These are phyloP conservation scores for Aspergillus pseudoviridinutans DNA, from an alignment of 2,329 filamentous ascomycete genomes.

Conservation along the genomic window DNA sequence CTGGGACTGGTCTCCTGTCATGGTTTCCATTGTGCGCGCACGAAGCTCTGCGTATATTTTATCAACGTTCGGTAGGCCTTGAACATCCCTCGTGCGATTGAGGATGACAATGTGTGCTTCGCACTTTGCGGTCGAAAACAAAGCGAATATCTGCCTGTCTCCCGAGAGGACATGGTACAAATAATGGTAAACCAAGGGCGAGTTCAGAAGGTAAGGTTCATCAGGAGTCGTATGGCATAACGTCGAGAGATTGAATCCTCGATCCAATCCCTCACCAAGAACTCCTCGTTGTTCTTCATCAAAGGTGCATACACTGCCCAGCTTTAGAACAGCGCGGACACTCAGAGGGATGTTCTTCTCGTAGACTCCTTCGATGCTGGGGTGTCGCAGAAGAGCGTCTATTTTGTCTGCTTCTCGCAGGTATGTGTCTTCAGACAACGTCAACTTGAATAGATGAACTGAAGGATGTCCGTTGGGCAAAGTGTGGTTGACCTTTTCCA, in stretches of 20 bases:
- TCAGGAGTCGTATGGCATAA: conserved; percentile 66
- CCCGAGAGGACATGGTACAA: conserved; percentile 89
- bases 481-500: conserved; percentile 90
- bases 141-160: conserved; percentile 85
- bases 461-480: conserved; percentile 94
- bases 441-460: conserved; percentile 89
- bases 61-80: conserved; percentile 84
- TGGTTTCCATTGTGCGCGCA: conserved; percentile 58
- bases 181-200: conserved; percentile 78
- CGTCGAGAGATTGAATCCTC: conserved; percentile 82
- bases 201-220: conserved; percentile 70
- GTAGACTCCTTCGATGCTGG: conserved; percentile 95
- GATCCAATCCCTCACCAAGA: conserved; percentile 84
- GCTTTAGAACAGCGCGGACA: conserved; percentile 77
- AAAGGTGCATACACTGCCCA: conserved; percentile 90
- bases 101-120: conserved; percentile 87
- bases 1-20: conserved; percentile 68
- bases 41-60: conserved; percentile 81
- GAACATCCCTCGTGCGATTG: conserved; percentile 73
- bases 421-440: conserved; percentile 83
- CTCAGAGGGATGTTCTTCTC: conserved; percentile 88
- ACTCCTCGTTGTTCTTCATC: conserved; percentile 88
- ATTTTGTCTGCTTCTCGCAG: conserved; percentile 81
- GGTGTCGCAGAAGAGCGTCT: conserved; percentile 77
- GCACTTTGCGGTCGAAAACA: conserved; percentile 79